phyloP scores from a whole-genome alignment of 768 basidiomycete species.

The Phanerochaete sordida region DNA sequence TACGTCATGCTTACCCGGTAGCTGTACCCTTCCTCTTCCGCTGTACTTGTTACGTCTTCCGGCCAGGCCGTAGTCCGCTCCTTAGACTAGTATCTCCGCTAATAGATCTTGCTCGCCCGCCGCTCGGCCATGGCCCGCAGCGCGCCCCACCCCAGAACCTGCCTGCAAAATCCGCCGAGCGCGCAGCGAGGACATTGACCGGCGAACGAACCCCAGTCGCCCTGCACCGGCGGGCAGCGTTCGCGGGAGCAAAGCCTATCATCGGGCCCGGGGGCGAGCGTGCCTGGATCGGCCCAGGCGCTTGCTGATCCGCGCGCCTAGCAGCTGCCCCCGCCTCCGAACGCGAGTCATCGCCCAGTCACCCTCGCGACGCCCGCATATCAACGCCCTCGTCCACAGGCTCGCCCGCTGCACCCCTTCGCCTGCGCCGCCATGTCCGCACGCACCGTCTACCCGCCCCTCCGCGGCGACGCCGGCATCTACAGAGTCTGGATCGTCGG shows the following conservation, averaged over 20 bases:
- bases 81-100: not conserved
- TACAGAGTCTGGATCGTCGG: slow-evolving; percentile 48
- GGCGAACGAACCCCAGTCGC: not conserved
- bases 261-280: not conserved
- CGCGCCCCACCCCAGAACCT: not conserved
- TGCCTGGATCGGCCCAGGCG: not conserved
- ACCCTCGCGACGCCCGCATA: no score
- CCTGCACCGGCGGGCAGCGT: no score
- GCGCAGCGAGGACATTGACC: not conserved
- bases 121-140: not conserved
- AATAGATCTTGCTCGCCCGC: not conserved
- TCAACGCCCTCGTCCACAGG: no score
- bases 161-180: not conserved
- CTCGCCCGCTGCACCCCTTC: not conserved
- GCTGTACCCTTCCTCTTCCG: not conserved
- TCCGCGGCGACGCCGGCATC: slow-evolving; percentile 41
- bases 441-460: slow-evolving; percentile 2
- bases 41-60: not conserved
- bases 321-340: not conserved
- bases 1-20: slow-evolving; percentile 4
- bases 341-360: no score
- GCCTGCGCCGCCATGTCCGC: not conserved
- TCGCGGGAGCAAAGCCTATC: not conserved
- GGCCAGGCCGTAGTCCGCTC: not conserved
- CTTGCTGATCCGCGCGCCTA: not conserved